A percentile compares a stretch with the other conserved stretches of the same genome.
Conservation (phyloP, 1,284 basidiomycete species). For the Cryptococcus jaspeensis region DNA sequence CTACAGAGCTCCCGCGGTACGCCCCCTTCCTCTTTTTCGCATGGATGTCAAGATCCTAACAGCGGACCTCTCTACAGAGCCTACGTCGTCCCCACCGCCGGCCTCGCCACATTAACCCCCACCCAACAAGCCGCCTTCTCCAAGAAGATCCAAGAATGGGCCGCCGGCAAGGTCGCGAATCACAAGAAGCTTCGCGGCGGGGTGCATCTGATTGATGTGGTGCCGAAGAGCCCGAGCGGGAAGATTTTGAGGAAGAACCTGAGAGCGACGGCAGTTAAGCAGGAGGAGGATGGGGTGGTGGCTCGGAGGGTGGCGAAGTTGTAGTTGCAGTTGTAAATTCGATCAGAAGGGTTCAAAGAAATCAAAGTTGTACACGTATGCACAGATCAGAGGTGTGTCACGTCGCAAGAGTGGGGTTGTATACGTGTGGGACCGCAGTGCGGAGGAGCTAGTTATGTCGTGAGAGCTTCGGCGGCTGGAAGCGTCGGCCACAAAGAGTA, state of each 20-base stretch:
- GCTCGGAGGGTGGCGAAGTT: slow-evolving; percentile 17
- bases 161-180: slow-evolving; percentile 56
- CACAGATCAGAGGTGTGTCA: too few species aligned
- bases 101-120: neutral
- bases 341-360: neutral
- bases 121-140: slow-evolving; percentile 50
- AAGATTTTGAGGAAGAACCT: slow-evolving; percentile 48
- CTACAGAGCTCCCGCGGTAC: slow-evolving; percentile 73
- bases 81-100: slow-evolving; percentile 1
- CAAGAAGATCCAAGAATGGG: slow-evolving; percentile 62
- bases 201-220: slow-evolving; percentile 50
- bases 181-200: slow-evolving; percentile 56
- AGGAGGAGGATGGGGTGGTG: slow-evolving; percentile 23
- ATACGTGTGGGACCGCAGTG: too few species aligned
- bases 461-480: too few species aligned
- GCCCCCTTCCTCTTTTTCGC: neutral
- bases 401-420: too few species aligned
- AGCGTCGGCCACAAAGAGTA: too few species aligned
- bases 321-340: slow-evolving; percentile 6
- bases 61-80: slow-evolving; percentile 24
- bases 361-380: neutral
- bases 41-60: neutral
- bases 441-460: too few species aligned
- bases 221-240: slow-evolving; percentile 53
- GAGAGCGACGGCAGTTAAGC: slow-evolving; percentile 31